Base-by-base conservation (phyloP, 495 filamentous ascomycete species). In the Parathielavia appendiculata region DNA sequence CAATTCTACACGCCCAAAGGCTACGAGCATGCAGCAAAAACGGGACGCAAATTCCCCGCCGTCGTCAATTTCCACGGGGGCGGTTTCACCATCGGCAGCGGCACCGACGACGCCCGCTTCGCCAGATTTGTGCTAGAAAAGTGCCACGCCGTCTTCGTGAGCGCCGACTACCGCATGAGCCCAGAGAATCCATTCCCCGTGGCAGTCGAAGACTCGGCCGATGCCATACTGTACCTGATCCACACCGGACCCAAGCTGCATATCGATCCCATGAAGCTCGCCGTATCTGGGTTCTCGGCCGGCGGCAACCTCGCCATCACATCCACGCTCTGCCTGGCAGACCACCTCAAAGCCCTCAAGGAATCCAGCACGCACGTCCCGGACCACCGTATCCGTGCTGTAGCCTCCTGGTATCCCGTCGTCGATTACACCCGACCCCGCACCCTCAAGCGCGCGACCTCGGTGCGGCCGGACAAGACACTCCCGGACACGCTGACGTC, bases 281-380 rank as follows among this genome's bases (percentile, higher is more conserved):
- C 84, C 4, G 73, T 92, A 11, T 89, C 82, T 6, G 92, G 92
- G 16, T 97, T 97, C 72, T 91, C 86, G 0, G 89, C 90, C 2
- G 92, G 92, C 3, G 92, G 84, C 13, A 97, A 96, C 64, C 81
- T 95, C 61, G 82, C 85, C 23, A 84, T 96, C 60, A 92, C 91
- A 0, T 85, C 92, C 0, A 86, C 89, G 0, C 73, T 96, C 19
- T 80, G 86, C 20, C 71, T 96, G 1, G 71, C 79, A 17, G 40
- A 65, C 13, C 69, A 74, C 38, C 51, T 75, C 41, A 61, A 67
- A 22, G 19, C 59, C 22, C 38, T 23, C 43, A 17, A 14, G 13
- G 0, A 22, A 51, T 30, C 56, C 16, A 0, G 38, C 22, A 6
- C 17, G 10, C 14, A 43, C 10, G 48, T 70, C 7, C 65, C 71